Conservation (phyloP, 495 filamentous ascomycete species). For the Penicillium dipodomyicola region DNA sequence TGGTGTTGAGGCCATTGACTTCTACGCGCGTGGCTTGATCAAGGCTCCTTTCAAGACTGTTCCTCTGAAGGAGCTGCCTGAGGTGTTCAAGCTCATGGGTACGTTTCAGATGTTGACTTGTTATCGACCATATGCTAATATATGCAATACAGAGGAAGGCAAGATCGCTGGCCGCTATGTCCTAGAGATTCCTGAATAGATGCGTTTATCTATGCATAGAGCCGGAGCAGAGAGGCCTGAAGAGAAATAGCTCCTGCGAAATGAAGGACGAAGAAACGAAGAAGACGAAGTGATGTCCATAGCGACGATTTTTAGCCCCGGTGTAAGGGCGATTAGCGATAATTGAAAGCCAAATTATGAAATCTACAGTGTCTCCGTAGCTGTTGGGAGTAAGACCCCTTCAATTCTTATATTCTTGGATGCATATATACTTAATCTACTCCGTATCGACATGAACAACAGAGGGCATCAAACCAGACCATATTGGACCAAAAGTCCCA, state of each 20-base stretch:
- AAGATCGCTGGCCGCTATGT: conserved; percentile 90
- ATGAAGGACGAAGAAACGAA: neutral
- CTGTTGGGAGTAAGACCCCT: too few species aligned
- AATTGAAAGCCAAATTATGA: conserved; percentile 2
- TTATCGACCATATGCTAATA: conserved; percentile 13
- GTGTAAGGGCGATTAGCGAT: neutral
- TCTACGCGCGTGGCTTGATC: conserved; percentile 77
- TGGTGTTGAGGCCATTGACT: conserved; percentile 79
- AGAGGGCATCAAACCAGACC: neutral
- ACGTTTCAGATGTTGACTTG: conserved; percentile 10
- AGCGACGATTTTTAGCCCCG: neutral
- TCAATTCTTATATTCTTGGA: neutral
- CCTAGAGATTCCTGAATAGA: conserved; percentile 62
- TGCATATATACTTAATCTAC: neutral
- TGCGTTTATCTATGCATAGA: neutral
- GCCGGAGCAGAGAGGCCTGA: neutral
- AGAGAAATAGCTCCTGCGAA: neutral
- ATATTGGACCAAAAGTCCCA: neutral
- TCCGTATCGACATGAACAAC: neutral
- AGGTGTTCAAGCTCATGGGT: conserved; percentile 71
- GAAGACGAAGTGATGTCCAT: neutral
- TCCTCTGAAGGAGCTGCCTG: conserved; percentile 70
- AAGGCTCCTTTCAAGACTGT: conserved; percentile 79
- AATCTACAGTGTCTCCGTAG: neutral
- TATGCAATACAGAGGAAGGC: conserved; percentile 47